Conservation (phyloP, 352 stramenopile genomes). For the Globisporangium viniferum region DNA sequence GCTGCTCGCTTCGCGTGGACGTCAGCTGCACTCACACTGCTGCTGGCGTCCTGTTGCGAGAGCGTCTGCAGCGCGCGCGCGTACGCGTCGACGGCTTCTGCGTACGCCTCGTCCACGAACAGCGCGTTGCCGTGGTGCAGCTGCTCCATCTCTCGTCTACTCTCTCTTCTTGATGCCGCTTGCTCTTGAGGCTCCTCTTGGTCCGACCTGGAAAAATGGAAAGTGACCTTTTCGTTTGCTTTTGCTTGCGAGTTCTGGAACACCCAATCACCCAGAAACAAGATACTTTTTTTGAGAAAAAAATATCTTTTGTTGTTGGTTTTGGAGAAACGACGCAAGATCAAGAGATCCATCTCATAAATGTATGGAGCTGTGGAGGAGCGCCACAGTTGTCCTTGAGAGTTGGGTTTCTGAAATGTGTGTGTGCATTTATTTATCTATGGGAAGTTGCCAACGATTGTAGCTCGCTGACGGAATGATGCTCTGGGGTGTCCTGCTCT, state of each 20-base stretch:
- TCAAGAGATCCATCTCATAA: no score
- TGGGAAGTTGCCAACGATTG: background rate
- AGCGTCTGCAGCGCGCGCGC: slow-evolving; percentile 36
- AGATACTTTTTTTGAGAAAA: background rate
- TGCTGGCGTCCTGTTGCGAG: slow-evolving; percentile 1
- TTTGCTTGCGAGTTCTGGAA: background rate
- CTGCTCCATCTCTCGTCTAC: slow-evolving; percentile 47
- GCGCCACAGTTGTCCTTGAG: no score
- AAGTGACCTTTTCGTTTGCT: background rate
- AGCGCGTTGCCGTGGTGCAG: slow-evolving; percentile 71
- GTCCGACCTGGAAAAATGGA: slow-evolving; percentile 2
- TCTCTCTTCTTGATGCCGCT: no score
- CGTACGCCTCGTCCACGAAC: slow-evolving; percentile 84
- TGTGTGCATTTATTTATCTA: slow-evolving; percentile 1
- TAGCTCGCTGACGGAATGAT: background rate
- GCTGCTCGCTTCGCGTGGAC: slow-evolving; percentile 66
- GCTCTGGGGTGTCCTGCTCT: no score
- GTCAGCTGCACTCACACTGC: slow-evolving; percentile 26
- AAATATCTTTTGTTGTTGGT: background rate
- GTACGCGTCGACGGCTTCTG: slow-evolving; percentile 55
- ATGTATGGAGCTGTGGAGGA: no score
- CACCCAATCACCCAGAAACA: background rate
- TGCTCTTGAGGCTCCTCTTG: background rate
- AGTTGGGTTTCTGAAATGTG: no score
- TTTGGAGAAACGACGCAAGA: no score